These are phyloP conservation scores for Aureobasidium pullulans DNA, from an alignment of 2,329 filamentous ascomycete genomes.

Conservation along the genomic window DNA sequence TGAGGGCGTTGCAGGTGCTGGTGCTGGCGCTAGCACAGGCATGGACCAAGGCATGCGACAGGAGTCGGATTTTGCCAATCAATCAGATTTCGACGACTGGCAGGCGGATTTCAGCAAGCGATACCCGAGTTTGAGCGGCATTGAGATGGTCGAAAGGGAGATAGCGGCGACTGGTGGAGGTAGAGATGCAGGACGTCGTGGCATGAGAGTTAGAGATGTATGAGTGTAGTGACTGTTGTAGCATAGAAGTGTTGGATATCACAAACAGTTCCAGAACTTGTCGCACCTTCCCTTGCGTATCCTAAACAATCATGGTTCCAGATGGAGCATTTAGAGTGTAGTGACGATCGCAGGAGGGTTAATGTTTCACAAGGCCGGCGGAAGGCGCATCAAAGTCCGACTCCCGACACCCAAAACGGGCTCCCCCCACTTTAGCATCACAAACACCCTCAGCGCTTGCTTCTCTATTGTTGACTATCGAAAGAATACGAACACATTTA, in stretches of 20 bases:
- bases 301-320: neutral
- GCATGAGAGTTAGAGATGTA: slow-evolving; percentile 15
- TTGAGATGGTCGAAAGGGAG: slow-evolving; percentile 72
- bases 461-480: neutral
- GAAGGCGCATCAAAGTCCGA: neutral
- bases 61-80: neutral
- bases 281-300: neutral
- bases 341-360: neutral
- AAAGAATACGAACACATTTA: neutral
- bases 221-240: neutral
- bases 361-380: neutral
- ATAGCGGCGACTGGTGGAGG: slow-evolving; percentile 16
- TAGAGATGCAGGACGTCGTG: slow-evolving; percentile 6
- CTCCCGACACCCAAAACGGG: neutral
- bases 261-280: neutral
- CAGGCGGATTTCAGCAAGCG: slow-evolving; percentile 70
- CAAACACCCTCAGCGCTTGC: neutral
- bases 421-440: neutral
- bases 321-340: neutral
- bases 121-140: slow-evolving; percentile 74
- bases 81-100: slow-evolving; percentile 37
- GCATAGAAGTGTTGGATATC: neutral
- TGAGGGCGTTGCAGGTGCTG: slow-evolving; percentile 27
- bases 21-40: slow-evolving; percentile 18
- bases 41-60: slow-evolving; percentile 6